Percentiles rank a stretch among this genome's conserved stretches.
Evolutionary conservation across 2,329 filamentous ascomycete genomes (phyloP).

Genomic region (Dothistroma septosporum): DNA sequence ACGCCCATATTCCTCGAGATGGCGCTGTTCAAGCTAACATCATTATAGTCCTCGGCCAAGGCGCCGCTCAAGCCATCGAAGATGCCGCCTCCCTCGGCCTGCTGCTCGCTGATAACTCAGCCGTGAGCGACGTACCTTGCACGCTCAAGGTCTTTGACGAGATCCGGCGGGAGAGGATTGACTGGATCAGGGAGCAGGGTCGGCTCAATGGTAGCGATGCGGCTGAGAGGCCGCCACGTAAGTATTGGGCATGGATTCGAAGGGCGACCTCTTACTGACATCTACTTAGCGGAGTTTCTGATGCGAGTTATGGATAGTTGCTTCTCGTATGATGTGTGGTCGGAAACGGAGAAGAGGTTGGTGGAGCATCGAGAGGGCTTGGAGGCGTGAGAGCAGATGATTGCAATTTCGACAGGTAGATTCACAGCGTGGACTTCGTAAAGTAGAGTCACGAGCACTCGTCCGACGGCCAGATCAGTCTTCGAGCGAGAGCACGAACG

Average conservation of each 20-base stretch:
- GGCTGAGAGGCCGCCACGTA: constrained; percentile 5
- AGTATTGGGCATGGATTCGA: background rate
- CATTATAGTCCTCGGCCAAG: constrained; percentile 53
- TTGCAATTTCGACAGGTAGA: too few relatives aligned
- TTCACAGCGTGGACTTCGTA: too few relatives aligned
- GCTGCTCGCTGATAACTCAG: constrained; percentile 49
- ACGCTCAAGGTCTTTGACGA: constrained; percentile 54
- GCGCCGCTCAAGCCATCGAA: constrained; percentile 62
- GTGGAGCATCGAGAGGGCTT: background rate
- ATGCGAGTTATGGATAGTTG: background rate
- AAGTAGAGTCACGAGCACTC: too few relatives aligned
- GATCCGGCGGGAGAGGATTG: constrained; percentile 5
- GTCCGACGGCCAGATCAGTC: too few relatives aligned
- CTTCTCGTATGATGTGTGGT: constrained; percentile 7
- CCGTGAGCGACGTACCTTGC: constrained; percentile 46
- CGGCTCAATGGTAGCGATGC: constrained; percentile 7
- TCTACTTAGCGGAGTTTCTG: background rate
- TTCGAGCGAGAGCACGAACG: too few relatives aligned
- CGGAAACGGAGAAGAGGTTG: constrained; percentile 6
- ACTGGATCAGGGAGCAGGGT: constrained; percentile 6
- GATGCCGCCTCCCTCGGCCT: constrained; percentile 58
- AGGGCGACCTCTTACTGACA: background rate
- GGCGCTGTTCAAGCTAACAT: background rate
- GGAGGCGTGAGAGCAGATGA: too few relatives aligned
- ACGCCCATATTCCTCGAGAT: background rate